A percentile compares a stretch with the other conserved stretches of the same genome.
phyloP scores from a whole-genome alignment of 2,329 filamentous ascomycete genomes.

The Fusarium subtropicale region DNA sequence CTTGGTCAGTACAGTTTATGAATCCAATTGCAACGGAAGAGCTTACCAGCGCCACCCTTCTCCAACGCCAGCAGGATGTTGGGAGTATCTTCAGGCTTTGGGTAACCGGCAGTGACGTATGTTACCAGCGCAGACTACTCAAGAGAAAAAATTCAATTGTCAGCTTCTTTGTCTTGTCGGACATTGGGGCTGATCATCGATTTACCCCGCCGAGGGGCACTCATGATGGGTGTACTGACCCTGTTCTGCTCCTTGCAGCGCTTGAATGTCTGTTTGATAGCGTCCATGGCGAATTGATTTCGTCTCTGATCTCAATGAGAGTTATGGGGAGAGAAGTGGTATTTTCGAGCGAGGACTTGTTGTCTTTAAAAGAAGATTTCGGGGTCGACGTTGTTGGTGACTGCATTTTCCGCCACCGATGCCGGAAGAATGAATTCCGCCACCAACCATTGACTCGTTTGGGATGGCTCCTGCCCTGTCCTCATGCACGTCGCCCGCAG shows the following conservation, averaged over 20 bases:
- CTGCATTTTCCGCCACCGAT: constrained; percentile 46
- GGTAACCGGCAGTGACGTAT: constrained; percentile 96
- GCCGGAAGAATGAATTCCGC: constrained; percentile 49
- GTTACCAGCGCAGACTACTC: constrained; percentile 85
- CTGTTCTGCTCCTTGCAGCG: constrained; percentile 69
- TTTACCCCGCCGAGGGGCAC: constrained; percentile 49
- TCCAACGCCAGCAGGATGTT: constrained; percentile 90
- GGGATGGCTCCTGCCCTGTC: background rate
- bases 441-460: constrained; percentile 32
- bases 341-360: constrained; percentile 13
- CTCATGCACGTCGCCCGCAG: constrained; percentile 34
- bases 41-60: constrained; percentile 86
- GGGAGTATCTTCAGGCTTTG: constrained; percentile 82
- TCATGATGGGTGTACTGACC: constrained; percentile 56
- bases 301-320: constrained; percentile 16
- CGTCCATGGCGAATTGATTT: constrained; percentile 60
- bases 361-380: constrained; percentile 32
- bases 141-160: constrained; percentile 23
- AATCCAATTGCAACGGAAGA: constrained; percentile 5
- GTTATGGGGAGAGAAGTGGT: background rate
- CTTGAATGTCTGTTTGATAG: constrained; percentile 68
- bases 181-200: constrained; percentile 5
- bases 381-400: constrained; percentile 22
- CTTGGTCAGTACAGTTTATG: constrained; percentile 22
- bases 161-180: constrained; percentile 28